Base-by-base conservation (phyloP, 2,329 filamentous ascomycete genomes). In the Exophiala dermatitidis region DNA sequence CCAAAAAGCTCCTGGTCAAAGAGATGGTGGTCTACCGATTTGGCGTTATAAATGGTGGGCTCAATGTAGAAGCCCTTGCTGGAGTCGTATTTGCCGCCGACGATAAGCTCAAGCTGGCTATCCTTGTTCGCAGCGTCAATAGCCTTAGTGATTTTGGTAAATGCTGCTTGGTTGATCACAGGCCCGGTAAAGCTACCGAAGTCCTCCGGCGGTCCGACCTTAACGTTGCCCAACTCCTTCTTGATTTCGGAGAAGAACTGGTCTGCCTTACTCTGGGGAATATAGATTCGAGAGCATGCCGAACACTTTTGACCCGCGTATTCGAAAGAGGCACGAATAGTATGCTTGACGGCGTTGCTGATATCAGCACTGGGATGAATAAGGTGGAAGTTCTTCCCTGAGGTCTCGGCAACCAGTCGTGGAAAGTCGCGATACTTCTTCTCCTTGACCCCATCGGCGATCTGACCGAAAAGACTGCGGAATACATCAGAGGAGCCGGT, bases 401-500 rank as follows among this genome's bases (percentile, higher is more conserved):
- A 86, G 32, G 87, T 90, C 76, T 91, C 87, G 54, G 85, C 87
- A 5, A 91, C 86, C 57, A 91, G 85, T 62, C 87, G 81, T 44
- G 87, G 87, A 71, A 93, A 94, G 58, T 84, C 81, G 56, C 76
- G 75, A 72, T 93, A 95, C 52, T 79, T 83, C 50, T 85, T 86
- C 65, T 88, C 83, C 5, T 85, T 84, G 10, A 90, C 82, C 41
- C 85, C 86, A 59, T 79, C 75, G 6, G 86, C 86, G 62, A 94
- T 93, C 67, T 86, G 79, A n/a, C 86, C 86, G 69, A 90, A 94
- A n/a, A 95, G 76, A 65, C 83, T 81, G 56, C 88, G 83, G 81
- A 95, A 94, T 31, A 95, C 85, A 45, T 82, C 82, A 0, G 89
- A 94, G 71, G 85, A 89, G 58, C 89, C 89, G 0, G 89, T 95